Conservation (phyloP, 1,284 basidiomycete genomes). For the Tylopilus sp. region DNA sequence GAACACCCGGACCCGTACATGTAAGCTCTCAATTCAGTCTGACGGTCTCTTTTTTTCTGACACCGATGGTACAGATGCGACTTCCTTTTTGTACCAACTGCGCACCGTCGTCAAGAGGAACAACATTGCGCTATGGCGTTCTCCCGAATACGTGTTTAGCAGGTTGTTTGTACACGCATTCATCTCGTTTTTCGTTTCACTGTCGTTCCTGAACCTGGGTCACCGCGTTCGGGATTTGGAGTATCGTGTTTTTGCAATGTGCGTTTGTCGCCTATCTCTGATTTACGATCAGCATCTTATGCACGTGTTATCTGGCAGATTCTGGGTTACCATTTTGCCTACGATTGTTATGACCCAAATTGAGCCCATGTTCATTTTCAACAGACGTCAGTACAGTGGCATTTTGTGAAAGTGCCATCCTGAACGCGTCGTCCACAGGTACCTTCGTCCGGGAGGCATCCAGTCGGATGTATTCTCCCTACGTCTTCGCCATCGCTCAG, state of each 20-base stretch:
- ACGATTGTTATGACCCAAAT: constrained; percentile 79
- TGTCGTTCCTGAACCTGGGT: constrained; percentile 80
- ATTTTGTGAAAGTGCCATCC: neutral
- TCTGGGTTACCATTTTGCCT: constrained; percentile 69
- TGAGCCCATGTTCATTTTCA: constrained; percentile 84
- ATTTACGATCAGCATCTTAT: neutral
- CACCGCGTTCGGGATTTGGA: constrained; percentile 71
- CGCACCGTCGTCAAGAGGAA: constrained; percentile 72
- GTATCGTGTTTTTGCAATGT: constrained; percentile 81
- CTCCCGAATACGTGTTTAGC: constrained; percentile 79
- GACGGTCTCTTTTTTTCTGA: constrained; percentile 1
- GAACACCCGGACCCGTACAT: constrained; percentile 41
- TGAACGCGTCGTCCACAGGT: constrained; percentile 20
- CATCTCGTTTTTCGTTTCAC: constrained; percentile 76
- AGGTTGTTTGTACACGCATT: constrained; percentile 75
- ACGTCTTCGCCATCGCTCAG: constrained; percentile 81
- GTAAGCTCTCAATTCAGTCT: constrained; percentile 35
- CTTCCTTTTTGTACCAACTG: constrained; percentile 77
- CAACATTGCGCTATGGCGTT: constrained; percentile 77
- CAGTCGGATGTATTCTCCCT: constrained; percentile 74
- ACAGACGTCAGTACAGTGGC: constrained; percentile 47
- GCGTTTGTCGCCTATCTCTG: constrained; percentile 23
- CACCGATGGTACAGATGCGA: constrained; percentile 52
- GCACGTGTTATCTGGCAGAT: constrained; percentile 37
- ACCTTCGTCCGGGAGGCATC: constrained; percentile 73